A percentile compares a stretch with the other conserved stretches of the same genome.
Evolutionary conservation across 2,329 filamentous ascomycete species (phyloP).

Genomic region (Juglanconis oblonga): DNA sequence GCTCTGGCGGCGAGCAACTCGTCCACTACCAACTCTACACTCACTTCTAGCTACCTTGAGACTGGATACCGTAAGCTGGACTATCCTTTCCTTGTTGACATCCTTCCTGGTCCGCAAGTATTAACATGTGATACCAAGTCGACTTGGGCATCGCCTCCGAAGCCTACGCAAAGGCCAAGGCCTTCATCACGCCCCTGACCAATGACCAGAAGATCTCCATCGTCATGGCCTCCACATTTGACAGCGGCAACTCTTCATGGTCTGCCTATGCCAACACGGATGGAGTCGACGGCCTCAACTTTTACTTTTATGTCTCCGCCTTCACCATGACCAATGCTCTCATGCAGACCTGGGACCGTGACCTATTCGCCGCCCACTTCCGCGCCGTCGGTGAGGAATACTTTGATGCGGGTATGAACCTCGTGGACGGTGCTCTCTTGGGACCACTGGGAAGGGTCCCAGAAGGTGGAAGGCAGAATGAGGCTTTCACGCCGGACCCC

Average conservation of each 20-base stretch:
- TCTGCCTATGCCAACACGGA: constrained; percentile 13
- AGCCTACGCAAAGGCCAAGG: background rate
- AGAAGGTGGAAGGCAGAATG: constrained; percentile 61
- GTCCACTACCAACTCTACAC: background rate
- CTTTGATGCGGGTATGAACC: constrained; percentile 24
- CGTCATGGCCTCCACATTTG: background rate
- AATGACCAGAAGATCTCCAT: background rate
- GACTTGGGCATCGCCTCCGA: background rate
- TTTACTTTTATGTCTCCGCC: constrained; percentile 21
- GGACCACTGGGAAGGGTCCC: constrained; percentile 61
- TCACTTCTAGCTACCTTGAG: background rate
- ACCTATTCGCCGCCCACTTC: constrained; percentile 18
- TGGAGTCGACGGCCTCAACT: constrained; percentile 20
- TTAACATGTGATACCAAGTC: background rate
- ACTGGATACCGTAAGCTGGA: background rate
- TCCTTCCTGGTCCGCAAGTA: no score
- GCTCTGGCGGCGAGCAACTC: background rate
- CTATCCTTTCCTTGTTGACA: background rate
- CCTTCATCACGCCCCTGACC: background rate
- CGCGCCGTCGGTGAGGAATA: constrained; percentile 19
- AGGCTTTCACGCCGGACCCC: constrained; percentile 49
- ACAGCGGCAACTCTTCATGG: background rate
- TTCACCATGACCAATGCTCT: constrained; percentile 19
- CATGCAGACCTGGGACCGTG: constrained; percentile 22
- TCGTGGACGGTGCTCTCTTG: constrained; percentile 75